Conservation (phyloP, 805 yeast genomes). For the Candida manassasensis region DNA sequence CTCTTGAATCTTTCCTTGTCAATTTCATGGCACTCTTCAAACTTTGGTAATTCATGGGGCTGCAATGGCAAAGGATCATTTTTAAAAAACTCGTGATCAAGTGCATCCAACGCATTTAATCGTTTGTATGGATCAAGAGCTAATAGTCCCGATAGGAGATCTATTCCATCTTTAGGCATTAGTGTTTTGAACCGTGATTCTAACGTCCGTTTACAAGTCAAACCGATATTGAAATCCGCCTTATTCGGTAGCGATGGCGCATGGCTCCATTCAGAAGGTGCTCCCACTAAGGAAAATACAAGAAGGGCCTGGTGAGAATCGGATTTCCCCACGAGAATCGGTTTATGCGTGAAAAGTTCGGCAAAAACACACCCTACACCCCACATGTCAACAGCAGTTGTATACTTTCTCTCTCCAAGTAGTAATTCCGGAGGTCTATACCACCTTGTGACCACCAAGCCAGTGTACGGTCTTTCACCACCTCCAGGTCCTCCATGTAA, state of each 20-base stretch:
- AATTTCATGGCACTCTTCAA: slow-evolving; percentile 86
- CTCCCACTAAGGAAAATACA: slow-evolving; percentile 77
- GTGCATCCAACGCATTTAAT: slow-evolving; percentile 74
- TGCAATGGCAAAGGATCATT: slow-evolving; percentile 60
- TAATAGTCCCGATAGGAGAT: slow-evolving; percentile 58
- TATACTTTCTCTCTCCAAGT: slow-evolving; percentile 78
- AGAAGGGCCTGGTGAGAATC: slow-evolving; percentile 85
- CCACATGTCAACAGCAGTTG: slow-evolving; percentile 97
- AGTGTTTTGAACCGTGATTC: slow-evolving; percentile 43
- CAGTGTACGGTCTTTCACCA: slow-evolving; percentile 50
- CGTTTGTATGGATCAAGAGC: slow-evolving; percentile 68
- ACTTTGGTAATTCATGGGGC: slow-evolving; percentile 54
- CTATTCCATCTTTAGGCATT: slow-evolving; percentile 45
- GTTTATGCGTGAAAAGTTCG: slow-evolving; percentile 76
- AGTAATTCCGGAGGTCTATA: slow-evolving; percentile 93
- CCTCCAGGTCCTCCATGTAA: slow-evolving; percentile 53
- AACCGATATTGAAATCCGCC: slow-evolving; percentile 39
- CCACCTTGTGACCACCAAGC: slow-evolving; percentile 91
- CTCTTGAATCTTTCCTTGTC: slow-evolving; percentile 60
- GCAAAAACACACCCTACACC: slow-evolving; percentile 96
- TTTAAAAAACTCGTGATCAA: slow-evolving; percentile 64
- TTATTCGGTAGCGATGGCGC: slow-evolving; percentile 55
- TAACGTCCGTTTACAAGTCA: slow-evolving; percentile 44
- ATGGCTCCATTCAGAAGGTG: slow-evolving; percentile 68
- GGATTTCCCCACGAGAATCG: slow-evolving; percentile 78